These are phyloP conservation scores for Raffaelea arxii DNA, from an alignment of 2,329 filamentous ascomycete species.

Conservation along the genomic window DNA sequence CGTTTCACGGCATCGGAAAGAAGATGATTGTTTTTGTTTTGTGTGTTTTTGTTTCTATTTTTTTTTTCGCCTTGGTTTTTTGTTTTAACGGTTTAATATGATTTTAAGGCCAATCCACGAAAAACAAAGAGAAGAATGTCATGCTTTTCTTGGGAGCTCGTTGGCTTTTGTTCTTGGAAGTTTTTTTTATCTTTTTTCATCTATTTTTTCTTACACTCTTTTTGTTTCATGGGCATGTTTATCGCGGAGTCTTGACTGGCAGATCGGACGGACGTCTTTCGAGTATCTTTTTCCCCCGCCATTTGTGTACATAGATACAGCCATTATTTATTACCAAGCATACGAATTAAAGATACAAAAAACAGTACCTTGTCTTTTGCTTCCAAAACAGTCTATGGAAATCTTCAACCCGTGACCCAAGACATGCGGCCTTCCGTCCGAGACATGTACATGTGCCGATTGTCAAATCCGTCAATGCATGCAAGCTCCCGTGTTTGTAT, in stretches of 20 bases:
- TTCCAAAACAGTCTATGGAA: too few species aligned
- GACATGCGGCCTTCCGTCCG: too few species aligned
- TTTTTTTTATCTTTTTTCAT: slow-evolving; percentile 1
- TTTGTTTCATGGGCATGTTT: background rate
- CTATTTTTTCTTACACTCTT: background rate
- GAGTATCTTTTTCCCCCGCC: too few species aligned
- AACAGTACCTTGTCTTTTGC: too few species aligned
- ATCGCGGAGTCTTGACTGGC: background rate
- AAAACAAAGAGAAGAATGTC: background rate
- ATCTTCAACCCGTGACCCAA: too few species aligned
- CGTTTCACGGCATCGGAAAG: background rate
- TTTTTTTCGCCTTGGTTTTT: background rate
- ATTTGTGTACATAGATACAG: too few species aligned
- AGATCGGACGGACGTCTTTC: too few species aligned
- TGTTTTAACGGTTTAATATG: background rate
- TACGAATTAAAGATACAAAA: too few species aligned
- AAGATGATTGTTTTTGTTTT: background rate
- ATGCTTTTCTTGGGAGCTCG: background rate
- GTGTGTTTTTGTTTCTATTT: background rate
- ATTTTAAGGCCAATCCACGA: background rate
- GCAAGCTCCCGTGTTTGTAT: too few species aligned
- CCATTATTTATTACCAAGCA: too few species aligned
- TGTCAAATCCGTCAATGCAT: too few species aligned
- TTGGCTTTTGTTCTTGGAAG: background rate
- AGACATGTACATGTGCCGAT: too few species aligned